phyloP scores from a whole-genome alignment of 306 rosid species.

The Cucurbita moschata region DNA sequence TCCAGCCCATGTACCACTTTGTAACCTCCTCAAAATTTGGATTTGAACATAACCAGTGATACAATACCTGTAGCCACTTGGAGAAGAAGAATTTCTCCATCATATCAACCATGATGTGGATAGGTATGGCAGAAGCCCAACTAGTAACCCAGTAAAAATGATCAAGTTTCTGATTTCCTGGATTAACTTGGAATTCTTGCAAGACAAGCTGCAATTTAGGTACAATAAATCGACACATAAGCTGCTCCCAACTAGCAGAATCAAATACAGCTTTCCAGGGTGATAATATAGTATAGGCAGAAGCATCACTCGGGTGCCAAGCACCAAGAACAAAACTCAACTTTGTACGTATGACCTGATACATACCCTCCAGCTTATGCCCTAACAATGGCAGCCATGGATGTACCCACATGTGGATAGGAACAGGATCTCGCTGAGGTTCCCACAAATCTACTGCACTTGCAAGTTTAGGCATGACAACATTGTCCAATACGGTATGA shows the following conservation, averaged over 20 bases:
- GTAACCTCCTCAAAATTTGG: conserved; percentile 84
- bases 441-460: conserved; percentile 85
- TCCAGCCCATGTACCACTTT: conserved; percentile 85
- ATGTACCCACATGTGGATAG: conserved; percentile 89
- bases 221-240: conserved; percentile 67
- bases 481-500: conserved; percentile 41
- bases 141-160: conserved; percentile 76
- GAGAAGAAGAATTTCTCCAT: conserved; percentile 64
- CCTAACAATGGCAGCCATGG: conserved; percentile 90
- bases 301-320: conserved; percentile 87
- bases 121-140: conserved; percentile 75
- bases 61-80: conserved; percentile 79
- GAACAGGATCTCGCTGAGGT: conserved; percentile 80
- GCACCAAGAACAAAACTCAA: conserved; percentile 75
- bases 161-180: conserved; percentile 68
- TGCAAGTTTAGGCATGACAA: conserved; percentile 64
- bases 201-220: conserved; percentile 77
- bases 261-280: conserved; percentile 87
- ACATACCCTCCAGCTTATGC: conserved; percentile 60
- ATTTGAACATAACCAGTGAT: conserved; percentile 65
- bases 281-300: conserved; percentile 70
- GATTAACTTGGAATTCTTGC: conserved; percentile 88
- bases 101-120: conserved; percentile 80
- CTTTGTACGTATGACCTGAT: conserved; percentile 65
- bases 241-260: conserved; percentile 79